Percentiles rank a stretch among this genome's conserved stretches.
Conservation (phyloP, 306 rosid species). For the Ceratonia siliqua region DNA sequence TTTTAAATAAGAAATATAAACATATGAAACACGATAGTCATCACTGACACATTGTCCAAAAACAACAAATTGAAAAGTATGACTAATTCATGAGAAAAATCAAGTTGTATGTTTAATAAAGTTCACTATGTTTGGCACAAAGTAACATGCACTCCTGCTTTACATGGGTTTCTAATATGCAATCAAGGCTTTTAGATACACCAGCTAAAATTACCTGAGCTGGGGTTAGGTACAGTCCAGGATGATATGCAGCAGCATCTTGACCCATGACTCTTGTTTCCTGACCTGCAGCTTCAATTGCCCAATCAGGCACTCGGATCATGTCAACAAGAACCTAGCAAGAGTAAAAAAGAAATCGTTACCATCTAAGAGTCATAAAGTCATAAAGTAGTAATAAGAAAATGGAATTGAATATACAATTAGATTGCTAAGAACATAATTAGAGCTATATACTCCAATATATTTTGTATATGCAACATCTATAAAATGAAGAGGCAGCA, state of each 20-base stretch:
- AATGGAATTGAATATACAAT: neutral
- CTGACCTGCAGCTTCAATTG: conserved; percentile 91
- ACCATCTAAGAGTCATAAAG: conserved; percentile 12
- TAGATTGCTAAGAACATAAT: neutral
- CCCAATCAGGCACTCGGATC: conserved; percentile 92
- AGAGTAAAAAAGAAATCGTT: conserved; percentile 20
- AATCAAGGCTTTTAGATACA: neutral
- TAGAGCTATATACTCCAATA: neutral
- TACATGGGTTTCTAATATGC: neutral
- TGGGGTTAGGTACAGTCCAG: conserved; percentile 76
- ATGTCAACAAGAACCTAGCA: conserved; percentile 75
- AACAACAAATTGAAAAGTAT: neutral
- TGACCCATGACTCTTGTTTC: conserved; percentile 77
- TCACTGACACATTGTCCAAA: neutral
- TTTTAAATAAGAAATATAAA: neutral
- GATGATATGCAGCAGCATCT: conserved; percentile 78
- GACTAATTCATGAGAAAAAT: conserved; percentile 21
- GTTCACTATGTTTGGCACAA: neutral
- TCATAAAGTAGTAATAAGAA: neutral
- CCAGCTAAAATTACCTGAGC: conserved; percentile 59
- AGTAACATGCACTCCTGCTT: neutral
- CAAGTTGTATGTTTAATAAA: neutral
- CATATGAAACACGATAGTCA: neutral
- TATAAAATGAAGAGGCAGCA: neutral
- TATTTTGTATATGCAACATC: neutral